These are phyloP conservation scores for Pezicula neosporulosa DNA, from an alignment of 2,329 filamentous ascomycete species.

Conservation along the genomic window DNA sequence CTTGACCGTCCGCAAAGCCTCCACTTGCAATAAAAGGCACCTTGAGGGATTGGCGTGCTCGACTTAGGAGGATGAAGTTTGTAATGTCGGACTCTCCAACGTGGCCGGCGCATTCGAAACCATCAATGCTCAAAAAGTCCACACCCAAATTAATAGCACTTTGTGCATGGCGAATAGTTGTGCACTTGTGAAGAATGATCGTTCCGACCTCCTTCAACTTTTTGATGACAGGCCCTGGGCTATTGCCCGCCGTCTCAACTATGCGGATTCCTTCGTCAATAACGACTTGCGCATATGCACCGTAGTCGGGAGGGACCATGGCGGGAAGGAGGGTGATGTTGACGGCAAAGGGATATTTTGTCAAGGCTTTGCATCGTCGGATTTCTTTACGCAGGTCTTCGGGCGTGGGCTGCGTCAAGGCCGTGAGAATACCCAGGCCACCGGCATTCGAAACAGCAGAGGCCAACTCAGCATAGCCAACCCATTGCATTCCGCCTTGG, in stretches of 20 bases:
- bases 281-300: slow-evolving; percentile 84
- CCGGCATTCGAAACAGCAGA: slow-evolving; percentile 78
- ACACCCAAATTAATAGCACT: slow-evolving; percentile 92
- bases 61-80: slow-evolving; percentile 83
- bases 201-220: slow-evolving; percentile 77
- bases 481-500: slow-evolving; percentile 85
- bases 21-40: slow-evolving; percentile 95
- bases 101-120: slow-evolving; percentile 93
- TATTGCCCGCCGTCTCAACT: slow-evolving; percentile 91
- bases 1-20: slow-evolving; percentile 92
- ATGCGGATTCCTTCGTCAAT: slow-evolving; percentile 91
- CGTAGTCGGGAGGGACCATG: slow-evolving; percentile 87
- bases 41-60: slow-evolving; percentile 77
- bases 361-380: slow-evolving; percentile 77
- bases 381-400: slow-evolving; percentile 94
- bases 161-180: slow-evolving; percentile 88
- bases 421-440: slow-evolving; percentile 78
- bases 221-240: slow-evolving; percentile 84
- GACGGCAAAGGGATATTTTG: slow-evolving; percentile 78
- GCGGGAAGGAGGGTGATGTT: slow-evolving; percentile 93
- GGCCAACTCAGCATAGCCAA: slow-evolving; percentile 77
- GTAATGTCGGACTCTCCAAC: slow-evolving; percentile 86
- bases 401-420: slow-evolving; percentile 88
- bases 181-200: slow-evolving; percentile 95
- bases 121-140: slow-evolving; percentile 95